Percentiles rank a stretch among this genome's conserved stretches.
These are phyloP conservation scores for Cydonia oblonga DNA, from an alignment of 331 rosid genomes.

Conservation along the genomic window DNA sequence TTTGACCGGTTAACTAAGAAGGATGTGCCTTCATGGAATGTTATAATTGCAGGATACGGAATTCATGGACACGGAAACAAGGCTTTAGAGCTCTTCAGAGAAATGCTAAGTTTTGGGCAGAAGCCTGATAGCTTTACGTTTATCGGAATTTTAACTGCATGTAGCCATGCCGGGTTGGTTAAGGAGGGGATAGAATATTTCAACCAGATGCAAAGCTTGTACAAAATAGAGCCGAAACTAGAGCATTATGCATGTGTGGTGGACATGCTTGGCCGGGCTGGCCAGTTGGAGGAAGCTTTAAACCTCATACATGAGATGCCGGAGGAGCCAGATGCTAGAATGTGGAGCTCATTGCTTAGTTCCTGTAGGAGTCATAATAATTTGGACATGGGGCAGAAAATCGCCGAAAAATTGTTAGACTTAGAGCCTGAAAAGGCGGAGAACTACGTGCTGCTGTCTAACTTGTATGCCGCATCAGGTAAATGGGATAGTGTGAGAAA, in stretches of 20 bases:
- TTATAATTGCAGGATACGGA: slow-evolving; percentile 66
- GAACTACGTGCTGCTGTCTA: slow-evolving; percentile 61
- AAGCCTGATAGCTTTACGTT: slow-evolving; percentile 66
- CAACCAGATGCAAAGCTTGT: slow-evolving; percentile 45
- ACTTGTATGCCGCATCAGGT: slow-evolving; percentile 56
- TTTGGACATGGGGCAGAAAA: slow-evolving; percentile 45
- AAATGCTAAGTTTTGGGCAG: slow-evolving; percentile 38
- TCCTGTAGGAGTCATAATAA: slow-evolving; percentile 58
- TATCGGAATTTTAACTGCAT: slow-evolving; percentile 66
- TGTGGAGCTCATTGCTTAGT: slow-evolving; percentile 84
- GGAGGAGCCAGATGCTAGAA: slow-evolving; percentile 62
- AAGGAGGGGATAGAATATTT: slow-evolving; percentile 49
- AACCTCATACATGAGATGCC: slow-evolving; percentile 49
- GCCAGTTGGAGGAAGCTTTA: slow-evolving; percentile 55
- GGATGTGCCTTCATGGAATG: slow-evolving; percentile 69
- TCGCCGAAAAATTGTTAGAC: slow-evolving; percentile 38
- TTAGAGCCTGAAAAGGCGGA: slow-evolving; percentile 56
- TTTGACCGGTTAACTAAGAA: slow-evolving; percentile 37
- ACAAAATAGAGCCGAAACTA: slow-evolving; percentile 46
- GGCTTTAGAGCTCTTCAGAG: slow-evolving; percentile 56
- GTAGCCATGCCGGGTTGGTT: slow-evolving; percentile 74
- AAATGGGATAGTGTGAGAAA: slow-evolving; percentile 71
- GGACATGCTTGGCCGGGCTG: slow-evolving; percentile 79
- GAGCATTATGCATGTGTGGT: slow-evolving; percentile 78
- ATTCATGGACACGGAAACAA: slow-evolving; percentile 62